A percentile compares a stretch with the other conserved stretches of the same genome.
These are phyloP conservation scores for Ogataea allantospora DNA, from an alignment of 805 yeast species.

Conservation along the genomic window DNA sequence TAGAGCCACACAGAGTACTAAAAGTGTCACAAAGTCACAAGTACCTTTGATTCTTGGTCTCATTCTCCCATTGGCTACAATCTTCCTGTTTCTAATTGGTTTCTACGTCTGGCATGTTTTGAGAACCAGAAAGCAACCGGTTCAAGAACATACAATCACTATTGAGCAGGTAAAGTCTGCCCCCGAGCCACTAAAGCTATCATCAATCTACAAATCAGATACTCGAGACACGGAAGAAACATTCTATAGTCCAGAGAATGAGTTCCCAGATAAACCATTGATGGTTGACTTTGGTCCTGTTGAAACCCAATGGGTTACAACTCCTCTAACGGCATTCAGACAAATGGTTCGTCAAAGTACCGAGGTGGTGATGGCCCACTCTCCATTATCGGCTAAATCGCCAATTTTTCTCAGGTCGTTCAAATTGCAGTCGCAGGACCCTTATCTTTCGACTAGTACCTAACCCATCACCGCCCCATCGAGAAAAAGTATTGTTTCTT, in stretches of 20 bases:
- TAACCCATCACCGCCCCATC: background rate
- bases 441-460: background rate
- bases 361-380: slow-evolving; percentile 7
- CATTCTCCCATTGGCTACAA: slow-evolving; percentile 14
- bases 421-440: slow-evolving; percentile 12
- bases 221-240: background rate
- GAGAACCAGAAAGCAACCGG: background rate
- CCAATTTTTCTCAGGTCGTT: slow-evolving; percentile 18
- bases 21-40: background rate
- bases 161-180: background rate
- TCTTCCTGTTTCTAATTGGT: slow-evolving; percentile 4
- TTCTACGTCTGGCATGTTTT: slow-evolving; percentile 9
- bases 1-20: slow-evolving; percentile 1
- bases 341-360: slow-evolving; percentile 21
- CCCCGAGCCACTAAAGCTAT: background rate
- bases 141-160: background rate
- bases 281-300: slow-evolving; percentile 21
- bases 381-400: slow-evolving; percentile 3
- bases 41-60: slow-evolving; percentile 16
- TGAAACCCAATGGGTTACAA: slow-evolving; percentile 17
- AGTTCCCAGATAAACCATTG: background rate
- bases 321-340: slow-evolving; percentile 20
- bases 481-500: background rate
- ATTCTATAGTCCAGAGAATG: background rate
- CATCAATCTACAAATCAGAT: slow-evolving; percentile 1